Evolutionary conservation across 148 eudicot genomes (phyloP), one percentile per base, ranked within the genome.

Genomic region (Beta vulgaris): DNA sequence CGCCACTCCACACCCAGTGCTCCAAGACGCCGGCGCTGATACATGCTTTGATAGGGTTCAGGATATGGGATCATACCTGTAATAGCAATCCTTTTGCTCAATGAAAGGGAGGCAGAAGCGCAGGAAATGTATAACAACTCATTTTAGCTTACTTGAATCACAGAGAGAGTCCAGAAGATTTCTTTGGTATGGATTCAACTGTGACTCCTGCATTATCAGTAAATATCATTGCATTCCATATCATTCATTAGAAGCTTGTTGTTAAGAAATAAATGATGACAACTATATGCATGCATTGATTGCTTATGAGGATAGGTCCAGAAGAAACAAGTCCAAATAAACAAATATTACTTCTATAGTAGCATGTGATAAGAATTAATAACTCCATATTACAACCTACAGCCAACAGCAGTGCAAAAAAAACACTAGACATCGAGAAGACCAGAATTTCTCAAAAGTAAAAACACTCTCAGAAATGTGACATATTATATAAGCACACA

Each of bases 31-130:
- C 89, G 93, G 23, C 86, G 86, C 82, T 95, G 99, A 71, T 90
- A 95, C 78, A 72, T 86, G 76, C 91, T 92, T 80, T 95, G 99
- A 81, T 90, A 95, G 39, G 99, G 97, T 82, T 95, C 99, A 23
- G 91, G 81, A 74, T 95, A 95, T 44, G 99, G 99, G 72, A 90
- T 82, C 99, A 95, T 85, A 86, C 92, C 98, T 95, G 83, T 32
- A 46, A 73, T 35, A 36, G 25, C 71, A 71, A 79, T 76, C 68
- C 51, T 39, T 54, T 51, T 39, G 9, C 57, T 54, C 13, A 42
- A 75, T 51, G 4, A 29, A 53, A 69, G 9, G 13, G 25, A 54
- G 8, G 37, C 18, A 32, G 4, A 43, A 58, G 48, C 18, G n/a
- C 57, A 69, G 26, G 16, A 59, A 16, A 61, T 34, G 40, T 48